Conservation (phyloP, 306 rosid genomes). For the Rosa multiflora region DNA sequence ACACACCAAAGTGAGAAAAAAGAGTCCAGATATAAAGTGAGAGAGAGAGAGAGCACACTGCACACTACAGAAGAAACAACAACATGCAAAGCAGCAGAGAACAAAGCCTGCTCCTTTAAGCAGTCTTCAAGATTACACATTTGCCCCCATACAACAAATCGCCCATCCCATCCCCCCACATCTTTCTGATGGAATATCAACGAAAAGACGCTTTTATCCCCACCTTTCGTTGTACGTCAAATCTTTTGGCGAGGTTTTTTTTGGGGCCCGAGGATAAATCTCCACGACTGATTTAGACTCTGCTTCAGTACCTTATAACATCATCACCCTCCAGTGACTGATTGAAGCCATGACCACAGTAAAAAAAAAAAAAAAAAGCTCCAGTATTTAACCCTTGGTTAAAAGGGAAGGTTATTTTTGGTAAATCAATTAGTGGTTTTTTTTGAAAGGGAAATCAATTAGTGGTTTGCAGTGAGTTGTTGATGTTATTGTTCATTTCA, state of each 20-base stretch:
- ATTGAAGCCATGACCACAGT: background rate
- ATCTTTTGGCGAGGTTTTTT: slow-evolving; percentile 2
- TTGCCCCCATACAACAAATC: slow-evolving; percentile 12
- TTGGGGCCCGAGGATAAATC: slow-evolving; percentile 14
- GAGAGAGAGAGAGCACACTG: background rate
- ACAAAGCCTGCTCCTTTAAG: slow-evolving; percentile 27
- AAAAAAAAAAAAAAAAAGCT: background rate
- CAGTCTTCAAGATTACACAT: slow-evolving; percentile 8
- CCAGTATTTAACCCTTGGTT: background rate
- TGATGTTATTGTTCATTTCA: background rate
- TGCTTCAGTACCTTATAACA: background rate
- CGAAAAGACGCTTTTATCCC: slow-evolving; percentile 9
- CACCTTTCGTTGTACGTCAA: slow-evolving; percentile 19
- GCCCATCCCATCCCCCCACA: slow-evolving; percentile 20
- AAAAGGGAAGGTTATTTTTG: background rate
- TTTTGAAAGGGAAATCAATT: too few relatives aligned
- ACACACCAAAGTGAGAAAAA: slow-evolving; percentile 45
- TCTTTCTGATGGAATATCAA: background rate
- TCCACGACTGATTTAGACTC: background rate
- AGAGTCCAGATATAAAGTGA: slow-evolving; percentile 54
- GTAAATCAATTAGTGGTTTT: too few relatives aligned
- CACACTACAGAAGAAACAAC: slow-evolving; percentile 30
- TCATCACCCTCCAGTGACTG: background rate
- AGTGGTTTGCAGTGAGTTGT: background rate
- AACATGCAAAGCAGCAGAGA: slow-evolving; percentile 40